phyloP scores from a whole-genome alignment of 2,329 filamentous ascomycete species.

The Neospermospora avenae region DNA sequence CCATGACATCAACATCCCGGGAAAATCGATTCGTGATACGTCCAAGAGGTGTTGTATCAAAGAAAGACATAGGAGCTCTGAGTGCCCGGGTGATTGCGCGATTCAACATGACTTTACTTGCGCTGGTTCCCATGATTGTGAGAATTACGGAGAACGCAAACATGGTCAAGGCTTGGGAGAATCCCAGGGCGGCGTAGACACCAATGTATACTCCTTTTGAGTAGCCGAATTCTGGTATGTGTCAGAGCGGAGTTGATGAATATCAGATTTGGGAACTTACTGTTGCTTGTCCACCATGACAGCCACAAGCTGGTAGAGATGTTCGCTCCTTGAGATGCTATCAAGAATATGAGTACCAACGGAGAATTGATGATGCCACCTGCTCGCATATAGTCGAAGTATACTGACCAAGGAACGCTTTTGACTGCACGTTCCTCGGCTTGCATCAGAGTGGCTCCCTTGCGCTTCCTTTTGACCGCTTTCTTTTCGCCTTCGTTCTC shows the following conservation, averaged over 20 bases:
- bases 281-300: slow-evolving; percentile 85
- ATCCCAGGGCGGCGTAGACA: slow-evolving; percentile 68
- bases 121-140: slow-evolving; percentile 74
- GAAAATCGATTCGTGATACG: slow-evolving; percentile 96
- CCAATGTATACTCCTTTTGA: slow-evolving; percentile 69
- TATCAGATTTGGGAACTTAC: slow-evolving; percentile 49
- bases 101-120: slow-evolving; percentile 79
- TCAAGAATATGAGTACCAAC: slow-evolving; percentile 51
- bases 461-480: slow-evolving; percentile 46
- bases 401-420: slow-evolving; percentile 61
- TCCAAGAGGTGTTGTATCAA: slow-evolving; percentile 93
- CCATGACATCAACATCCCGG: slow-evolving; percentile 94
- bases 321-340: slow-evolving; percentile 72
- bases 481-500: slow-evolving; percentile 46
- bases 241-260: not conserved
- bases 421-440: slow-evolving; percentile 60
- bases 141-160: slow-evolving; percentile 78
- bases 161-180: slow-evolving; percentile 67
- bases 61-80: slow-evolving; percentile 82
- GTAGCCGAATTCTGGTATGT: slow-evolving; percentile 54
- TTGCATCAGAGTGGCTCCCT: slow-evolving; percentile 67
- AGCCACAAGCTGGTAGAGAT: slow-evolving; percentile 89
- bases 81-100: slow-evolving; percentile 74
- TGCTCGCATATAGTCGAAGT: slow-evolving; percentile 61
- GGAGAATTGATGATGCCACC: slow-evolving; percentile 56